Percentiles rank a stretch among this genome's conserved stretches.
These are phyloP conservation scores for Carpinus viminea DNA, from an alignment of 306 rosid genomes.

Conservation along the genomic window DNA sequence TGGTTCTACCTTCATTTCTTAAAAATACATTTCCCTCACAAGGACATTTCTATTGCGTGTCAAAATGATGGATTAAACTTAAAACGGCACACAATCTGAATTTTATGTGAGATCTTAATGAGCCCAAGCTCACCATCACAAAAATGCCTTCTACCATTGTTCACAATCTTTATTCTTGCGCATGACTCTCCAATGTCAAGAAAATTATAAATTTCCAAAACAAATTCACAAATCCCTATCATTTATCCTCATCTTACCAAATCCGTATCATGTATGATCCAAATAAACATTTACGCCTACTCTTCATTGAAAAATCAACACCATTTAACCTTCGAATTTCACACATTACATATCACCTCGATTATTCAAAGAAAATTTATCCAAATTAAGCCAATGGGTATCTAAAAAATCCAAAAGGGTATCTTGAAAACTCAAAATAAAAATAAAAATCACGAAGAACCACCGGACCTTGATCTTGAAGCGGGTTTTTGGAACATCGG, in stretches of 20 bases:
- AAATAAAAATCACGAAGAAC: neutral
- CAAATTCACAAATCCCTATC: neutral
- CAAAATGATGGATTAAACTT: neutral
- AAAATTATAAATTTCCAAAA: neutral
- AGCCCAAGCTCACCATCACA: neutral
- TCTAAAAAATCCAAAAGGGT: conserved; percentile 6
- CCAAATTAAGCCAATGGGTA: conserved; percentile 18
- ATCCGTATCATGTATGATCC: conserved; percentile 16
- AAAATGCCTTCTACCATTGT: neutral
- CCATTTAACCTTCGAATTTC: conserved; percentile 16
- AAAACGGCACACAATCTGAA: neutral
- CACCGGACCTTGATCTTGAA: conserved; percentile 81
- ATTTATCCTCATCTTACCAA: too few relatives aligned
- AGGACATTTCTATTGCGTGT: neutral
- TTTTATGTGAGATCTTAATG: neutral
- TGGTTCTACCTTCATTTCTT: neutral
- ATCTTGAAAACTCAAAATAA: neutral
- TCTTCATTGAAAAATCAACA: conserved; percentile 18
- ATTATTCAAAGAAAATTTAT: conserved; percentile 2
- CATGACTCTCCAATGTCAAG: neutral
- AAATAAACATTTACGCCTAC: conserved; percentile 14
- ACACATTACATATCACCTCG: neutral
- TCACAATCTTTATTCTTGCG: neutral
- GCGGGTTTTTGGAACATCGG: conserved; percentile 80
- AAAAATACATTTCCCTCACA: neutral